Conservation (phyloP, 192 early-diverging fungal genomes). For the Entomortierella beljakovae region DNA sequence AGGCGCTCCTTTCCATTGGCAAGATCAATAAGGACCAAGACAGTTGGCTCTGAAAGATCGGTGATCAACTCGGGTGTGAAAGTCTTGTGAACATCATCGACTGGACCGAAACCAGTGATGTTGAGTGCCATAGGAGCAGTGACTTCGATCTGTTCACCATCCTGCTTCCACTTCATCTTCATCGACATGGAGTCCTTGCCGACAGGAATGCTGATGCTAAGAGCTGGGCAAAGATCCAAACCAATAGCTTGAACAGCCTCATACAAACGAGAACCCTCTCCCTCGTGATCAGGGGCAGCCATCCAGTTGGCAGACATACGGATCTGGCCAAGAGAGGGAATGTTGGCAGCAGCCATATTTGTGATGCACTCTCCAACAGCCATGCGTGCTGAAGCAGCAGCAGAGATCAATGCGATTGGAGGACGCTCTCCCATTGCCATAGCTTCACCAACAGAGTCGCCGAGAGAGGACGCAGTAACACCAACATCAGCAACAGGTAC, state of each 20-base stretch:
- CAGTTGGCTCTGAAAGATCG: slow-evolving; percentile 58
- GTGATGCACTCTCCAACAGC: slow-evolving; percentile 94
- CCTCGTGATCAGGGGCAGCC: slow-evolving; percentile 89
- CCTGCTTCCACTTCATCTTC: slow-evolving; percentile 90
- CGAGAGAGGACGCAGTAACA: slow-evolving; percentile 86
- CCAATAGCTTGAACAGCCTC: slow-evolving; percentile 94
- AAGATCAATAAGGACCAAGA: slow-evolving; percentile 90
- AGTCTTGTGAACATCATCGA: slow-evolving; percentile 86
- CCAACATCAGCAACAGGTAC: slow-evolving; percentile 98
- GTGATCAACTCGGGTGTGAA: slow-evolving; percentile 88
- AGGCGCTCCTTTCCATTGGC: slow-evolving; percentile 85
- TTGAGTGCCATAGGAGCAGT: slow-evolving; percentile 93
- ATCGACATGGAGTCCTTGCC: slow-evolving; percentile 99
- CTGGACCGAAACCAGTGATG: slow-evolving; percentile 94
- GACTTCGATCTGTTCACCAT: slow-evolving; percentile 66
- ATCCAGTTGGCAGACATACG: slow-evolving; percentile 99
- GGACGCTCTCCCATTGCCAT: slow-evolving; percentile 99
- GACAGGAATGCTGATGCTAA: slow-evolving; percentile 96
- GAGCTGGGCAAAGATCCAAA: slow-evolving; percentile 89
- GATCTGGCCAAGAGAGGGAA: slow-evolving; percentile 76
- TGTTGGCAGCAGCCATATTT: slow-evolving; percentile 91
- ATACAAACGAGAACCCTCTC: slow-evolving; percentile 94
- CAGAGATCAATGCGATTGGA: slow-evolving; percentile 83
- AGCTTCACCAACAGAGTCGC: slow-evolving; percentile 86
- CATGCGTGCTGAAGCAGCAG: slow-evolving; percentile 95